Conservation (phyloP, 352 stramenopile species). For the Globisporangium solare region DNA sequence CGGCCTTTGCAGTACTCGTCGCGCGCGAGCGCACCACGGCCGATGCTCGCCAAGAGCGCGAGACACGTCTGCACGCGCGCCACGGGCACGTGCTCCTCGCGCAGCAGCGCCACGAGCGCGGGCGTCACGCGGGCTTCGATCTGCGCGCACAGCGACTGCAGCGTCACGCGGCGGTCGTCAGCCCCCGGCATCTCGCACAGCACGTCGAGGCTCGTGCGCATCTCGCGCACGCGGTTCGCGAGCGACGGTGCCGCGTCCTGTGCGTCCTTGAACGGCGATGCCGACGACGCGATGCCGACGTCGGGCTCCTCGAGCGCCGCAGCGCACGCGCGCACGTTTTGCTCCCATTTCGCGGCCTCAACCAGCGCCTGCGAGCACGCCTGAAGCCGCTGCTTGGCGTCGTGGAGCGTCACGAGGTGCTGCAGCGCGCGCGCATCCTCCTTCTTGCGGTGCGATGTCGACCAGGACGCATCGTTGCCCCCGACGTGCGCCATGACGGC, state of each 20-base stretch:
- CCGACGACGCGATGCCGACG: no score
- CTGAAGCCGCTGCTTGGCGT: conserved; percentile 58
- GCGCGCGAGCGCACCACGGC: conserved; percentile 32
- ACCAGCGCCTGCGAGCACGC: conserved; percentile 65
- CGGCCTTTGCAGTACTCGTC: conserved; percentile 43
- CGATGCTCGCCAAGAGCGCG: conserved; percentile 46
- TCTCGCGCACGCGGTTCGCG: conserved; percentile 48
- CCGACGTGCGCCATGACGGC: conserved; percentile 26
- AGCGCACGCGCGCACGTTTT: conserved; percentile 54
- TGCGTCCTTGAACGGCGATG: background rate
- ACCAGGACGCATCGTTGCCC: conserved; percentile 8
- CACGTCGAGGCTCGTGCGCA: conserved; percentile 57
- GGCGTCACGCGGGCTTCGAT: conserved; percentile 50
- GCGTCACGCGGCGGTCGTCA: conserved; percentile 43
- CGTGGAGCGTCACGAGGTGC: conserved; percentile 61
- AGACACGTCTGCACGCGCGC: conserved; percentile 40
- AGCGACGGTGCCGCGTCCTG: conserved; percentile 20
- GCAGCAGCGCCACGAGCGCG: conserved; percentile 33
- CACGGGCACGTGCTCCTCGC: conserved; percentile 37
- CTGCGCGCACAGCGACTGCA: conserved; percentile 45
- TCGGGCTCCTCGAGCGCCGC: conserved; percentile 33
- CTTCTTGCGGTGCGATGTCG: conserved; percentile 13
- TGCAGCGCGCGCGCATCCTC: conserved; percentile 36
- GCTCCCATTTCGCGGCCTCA: conserved; percentile 59
- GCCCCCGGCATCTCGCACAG: conserved; percentile 58